Base-by-base conservation (phyloP, 2,329 filamentous ascomycete genomes). In the Cercospora brassicicola region DNA sequence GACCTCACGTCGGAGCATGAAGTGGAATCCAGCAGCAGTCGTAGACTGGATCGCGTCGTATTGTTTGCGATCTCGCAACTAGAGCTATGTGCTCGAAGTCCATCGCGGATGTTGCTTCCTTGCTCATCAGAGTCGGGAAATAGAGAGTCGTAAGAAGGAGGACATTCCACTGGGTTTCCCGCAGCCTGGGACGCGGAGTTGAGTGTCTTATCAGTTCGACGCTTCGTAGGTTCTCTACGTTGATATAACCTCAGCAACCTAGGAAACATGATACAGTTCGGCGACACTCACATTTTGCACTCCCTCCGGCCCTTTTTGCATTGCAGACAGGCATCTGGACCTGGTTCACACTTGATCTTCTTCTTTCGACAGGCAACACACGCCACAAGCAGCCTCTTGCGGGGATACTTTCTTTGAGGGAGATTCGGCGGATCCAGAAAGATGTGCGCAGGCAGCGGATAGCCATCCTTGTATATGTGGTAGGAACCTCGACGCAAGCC, bases 261-360 rank as follows among this genome's bases (percentile, higher is more conserved):
- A 36, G n/a, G 15, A 8, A 20, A 48, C 48, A 20, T 18, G 39
- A 48, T 9, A 6, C 28, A n/a, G 23, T 30, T 36, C 20, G 11
- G 59, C 23, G 18, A 51, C 28, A 64, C 64, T 66, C 53, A 69
- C 67, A 65, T 59, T 39, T 48, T 64, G 66, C 67, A 69, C 2
- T 53, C 42, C 28, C 57, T 53, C 53, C 61, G 51, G 28, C 39
- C 67, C 31, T 67, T 69, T 31, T 64, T 56, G 48, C 67, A 69
- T 26, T 69, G 67, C 26, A 69, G 36, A 63, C 67, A 69, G n/a
- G 33, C 65, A 7, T 61, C 48, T 7, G 48, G 59, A n/a, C 53
- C 48, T 26, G 67, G 67, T 60, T 69, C 67, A 42, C 67, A 69
- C 61, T 65, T 60, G 48, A 69, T 66, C 56, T 69, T 69, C 67